Base-by-base conservation (phyloP, 2,329 filamentous ascomycete genomes). In the Magnaporthiopsis poae region DNA sequence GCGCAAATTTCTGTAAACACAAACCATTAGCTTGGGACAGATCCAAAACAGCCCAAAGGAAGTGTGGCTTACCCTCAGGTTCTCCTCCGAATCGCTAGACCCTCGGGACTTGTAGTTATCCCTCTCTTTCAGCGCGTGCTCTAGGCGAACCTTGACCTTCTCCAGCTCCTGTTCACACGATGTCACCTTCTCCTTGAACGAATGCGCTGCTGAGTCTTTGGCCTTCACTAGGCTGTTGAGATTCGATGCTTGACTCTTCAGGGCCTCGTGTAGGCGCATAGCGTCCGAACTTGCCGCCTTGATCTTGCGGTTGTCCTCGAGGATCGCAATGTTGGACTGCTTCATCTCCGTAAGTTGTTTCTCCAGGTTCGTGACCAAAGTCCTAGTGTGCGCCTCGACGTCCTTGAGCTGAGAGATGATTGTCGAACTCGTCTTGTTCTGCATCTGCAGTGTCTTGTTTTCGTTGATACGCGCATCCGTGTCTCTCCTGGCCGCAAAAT, bases 371-470 rank as follows among this genome's bases (percentile, higher is more conserved):
- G 87, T 86, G 25, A 95, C 81, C 35, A 97, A 78, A 21, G 87
- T 86, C 64, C 91, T 86, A 70, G 89, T 91, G 65, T 90, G 86
- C 7, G 87, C 82, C 75, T 98, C 95, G 1, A 91, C 86, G 66
- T 98, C 94, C 80, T 99, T 99, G 66, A 98, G 81, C 71, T 96
- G 91, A 0, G 92, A 85, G 60, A 99, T 93, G 68, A 98, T 96
- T 75, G 98, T 95, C 0, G 92, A 92, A 67, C 91, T 96, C 78
- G 96, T 96, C 63, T 86, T 84, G 74, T 94, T 96, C 75, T 98
- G 93, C 69, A 87, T 83, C 68, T 92, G 88, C 67, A 97, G 80
- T 3, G 88, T 85, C 71, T 90, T 85, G 62, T 96, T 88, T 77
- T 98, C 94, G 67, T 86, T 83, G 67, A 92, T 89, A 64, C 92